A percentile compares a stretch with the other conserved stretches of the same genome.
These are phyloP conservation scores for Globisporangium polare DNA, from an alignment of 352 stramenopile genomes.

Conservation along the genomic window DNA sequence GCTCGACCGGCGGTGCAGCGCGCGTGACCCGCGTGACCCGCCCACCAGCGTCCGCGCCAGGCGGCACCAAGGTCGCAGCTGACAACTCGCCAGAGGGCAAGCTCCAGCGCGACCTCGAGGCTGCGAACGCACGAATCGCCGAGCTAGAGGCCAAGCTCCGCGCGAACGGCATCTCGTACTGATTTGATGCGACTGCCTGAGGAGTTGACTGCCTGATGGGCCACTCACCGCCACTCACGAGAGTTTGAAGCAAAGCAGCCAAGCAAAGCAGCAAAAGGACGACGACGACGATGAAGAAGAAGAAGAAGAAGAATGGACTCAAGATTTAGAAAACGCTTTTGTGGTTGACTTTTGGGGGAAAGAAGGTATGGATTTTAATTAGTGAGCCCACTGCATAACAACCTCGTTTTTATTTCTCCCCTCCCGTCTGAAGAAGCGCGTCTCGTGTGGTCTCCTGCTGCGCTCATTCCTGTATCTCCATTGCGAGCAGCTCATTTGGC, in stretches of 20 bases:
- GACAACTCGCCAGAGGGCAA: slow-evolving; percentile 46
- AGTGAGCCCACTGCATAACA: slow-evolving; percentile 20
- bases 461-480: neutral
- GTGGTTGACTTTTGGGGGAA: slow-evolving; percentile 13
- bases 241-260: neutral
- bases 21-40: slow-evolving; percentile 42
- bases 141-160: slow-evolving; percentile 60
- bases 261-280: neutral
- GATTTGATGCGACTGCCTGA: slow-evolving; percentile 15
- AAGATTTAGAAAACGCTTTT: slow-evolving; percentile 20
- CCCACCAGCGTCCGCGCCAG: slow-evolving; percentile 18
- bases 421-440: neutral
- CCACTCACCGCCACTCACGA: neutral
- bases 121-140: slow-evolving; percentile 80
- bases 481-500: neutral
- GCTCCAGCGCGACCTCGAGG: slow-evolving; percentile 74
- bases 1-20: slow-evolving; percentile 26
- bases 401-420: slow-evolving; percentile 8
- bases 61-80: slow-evolving; percentile 15
- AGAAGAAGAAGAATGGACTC: slow-evolving; percentile 8
- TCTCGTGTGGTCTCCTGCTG: neutral
- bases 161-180: slow-evolving; percentile 81
- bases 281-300: neutral
- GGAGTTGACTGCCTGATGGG: neutral
- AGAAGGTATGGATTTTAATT: slow-evolving; percentile 21